Conservation (phyloP, 2,329 filamentous ascomycete species). For the Parafenestella ontariensis region DNA sequence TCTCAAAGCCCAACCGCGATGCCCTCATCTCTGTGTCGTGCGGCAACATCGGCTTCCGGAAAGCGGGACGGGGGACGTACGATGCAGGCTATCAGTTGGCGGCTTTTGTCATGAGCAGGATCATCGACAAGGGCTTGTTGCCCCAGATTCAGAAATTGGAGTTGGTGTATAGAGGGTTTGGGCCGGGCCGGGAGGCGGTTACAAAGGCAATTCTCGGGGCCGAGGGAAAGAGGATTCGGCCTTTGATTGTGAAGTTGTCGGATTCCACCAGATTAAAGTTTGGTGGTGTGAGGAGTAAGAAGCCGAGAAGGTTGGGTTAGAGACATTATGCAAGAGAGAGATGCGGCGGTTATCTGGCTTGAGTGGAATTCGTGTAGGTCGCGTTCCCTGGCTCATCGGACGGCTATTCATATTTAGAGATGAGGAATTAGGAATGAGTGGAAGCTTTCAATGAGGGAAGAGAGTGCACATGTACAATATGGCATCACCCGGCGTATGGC, state of each 20-base stretch:
- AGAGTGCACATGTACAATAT: slow-evolving; percentile 27
- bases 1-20: slow-evolving; percentile 81
- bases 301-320: slow-evolving; percentile 79
- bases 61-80: slow-evolving; percentile 79
- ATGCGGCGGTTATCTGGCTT: slow-evolving; percentile 13
- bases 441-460: background rate
- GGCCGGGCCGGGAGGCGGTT: slow-evolving; percentile 84
- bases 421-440: background rate
- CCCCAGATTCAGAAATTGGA: slow-evolving; percentile 79
- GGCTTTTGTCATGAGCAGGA: slow-evolving; percentile 80
- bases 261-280: slow-evolving; percentile 94
- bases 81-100: slow-evolving; percentile 92
- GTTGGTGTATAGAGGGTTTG: slow-evolving; percentile 84
- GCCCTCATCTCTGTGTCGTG: slow-evolving; percentile 80
- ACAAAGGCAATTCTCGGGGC: slow-evolving; percentile 86
- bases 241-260: slow-evolving; percentile 78
- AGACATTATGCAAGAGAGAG: slow-evolving; percentile 39
- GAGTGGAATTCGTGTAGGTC: background rate
- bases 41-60: slow-evolving; percentile 91
- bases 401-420: background rate
- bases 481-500: slow-evolving; percentile 26
- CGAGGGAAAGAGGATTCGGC: slow-evolving; percentile 78
- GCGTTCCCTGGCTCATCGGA: background rate
- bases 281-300: slow-evolving; percentile 87
- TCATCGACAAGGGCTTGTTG: slow-evolving; percentile 82